Percentiles rank a stretch among this genome's conserved stretches.
phyloP scores from a whole-genome alignment of 371 early-diverging fungal species.

The Fennellomyces sp. region DNA sequence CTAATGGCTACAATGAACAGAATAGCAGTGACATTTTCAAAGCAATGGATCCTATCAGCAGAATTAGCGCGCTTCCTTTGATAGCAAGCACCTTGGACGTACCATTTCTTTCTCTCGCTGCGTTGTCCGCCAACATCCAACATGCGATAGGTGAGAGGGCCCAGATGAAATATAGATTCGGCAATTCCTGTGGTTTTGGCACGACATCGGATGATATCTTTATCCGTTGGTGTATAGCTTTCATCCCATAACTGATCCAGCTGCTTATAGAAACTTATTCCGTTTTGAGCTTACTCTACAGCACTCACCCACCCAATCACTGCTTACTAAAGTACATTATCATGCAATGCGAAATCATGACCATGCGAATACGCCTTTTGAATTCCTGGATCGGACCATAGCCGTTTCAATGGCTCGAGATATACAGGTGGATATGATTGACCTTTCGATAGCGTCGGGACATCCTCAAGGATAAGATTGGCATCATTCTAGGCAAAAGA shows the following conservation, averaged over 20 bases:
- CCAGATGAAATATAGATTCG: constrained; percentile 85
- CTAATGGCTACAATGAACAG: constrained; percentile 91
- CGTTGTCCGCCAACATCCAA: constrained; percentile 96
- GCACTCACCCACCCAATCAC: not conserved
- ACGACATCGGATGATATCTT: constrained; percentile 81
- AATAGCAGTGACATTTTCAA: constrained; percentile 93
- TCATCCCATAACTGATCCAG: constrained; percentile 78
- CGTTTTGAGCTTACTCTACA: not conserved
- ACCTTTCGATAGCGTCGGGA: constrained; percentile 49
- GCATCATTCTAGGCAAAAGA: not conserved
- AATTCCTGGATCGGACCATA: constrained; percentile 82
- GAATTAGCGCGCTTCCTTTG: not conserved
- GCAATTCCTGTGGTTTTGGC: constrained; percentile 87
- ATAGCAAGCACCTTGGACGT: not conserved
- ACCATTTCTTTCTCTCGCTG: constrained; percentile 91
- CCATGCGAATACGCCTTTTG: constrained; percentile 69
- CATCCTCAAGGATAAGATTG: constrained; percentile 22
- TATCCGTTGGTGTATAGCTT: constrained; percentile 80
- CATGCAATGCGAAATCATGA: constrained; percentile 85
- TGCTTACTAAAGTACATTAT: constrained; percentile 75
- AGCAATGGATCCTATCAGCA: constrained; percentile 76
- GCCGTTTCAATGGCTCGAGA: constrained; percentile 73
- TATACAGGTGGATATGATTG: constrained; percentile 65
- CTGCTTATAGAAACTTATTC: constrained; percentile 76
- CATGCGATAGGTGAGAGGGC: constrained; percentile 82